Evolutionary conservation across 1,284 basidiomycete species (phyloP).

Genomic region (Apiotrichum domesticum): DNA sequence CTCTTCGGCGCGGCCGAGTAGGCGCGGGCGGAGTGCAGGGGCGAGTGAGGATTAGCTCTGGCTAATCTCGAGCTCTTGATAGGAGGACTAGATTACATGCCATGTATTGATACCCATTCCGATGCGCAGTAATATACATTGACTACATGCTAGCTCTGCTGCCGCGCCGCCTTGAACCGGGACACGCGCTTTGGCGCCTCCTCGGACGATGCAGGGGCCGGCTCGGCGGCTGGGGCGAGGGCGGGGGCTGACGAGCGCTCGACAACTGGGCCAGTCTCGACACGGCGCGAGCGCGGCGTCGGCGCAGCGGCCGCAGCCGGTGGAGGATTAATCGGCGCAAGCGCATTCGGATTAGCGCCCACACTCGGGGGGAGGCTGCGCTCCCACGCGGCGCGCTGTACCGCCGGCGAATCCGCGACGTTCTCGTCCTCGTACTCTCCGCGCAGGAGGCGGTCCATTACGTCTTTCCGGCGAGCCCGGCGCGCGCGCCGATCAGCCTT

Average conservation of each 20-base stretch:
- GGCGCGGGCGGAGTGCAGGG: background rate
- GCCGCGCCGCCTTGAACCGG: conserved; percentile 39
- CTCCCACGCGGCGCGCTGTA: conserved; percentile 4
- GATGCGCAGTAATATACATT: no score
- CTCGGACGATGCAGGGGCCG: background rate
- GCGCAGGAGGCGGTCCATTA: conserved; percentile 10
- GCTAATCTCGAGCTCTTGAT: no score
- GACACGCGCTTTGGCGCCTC: conserved; percentile 34
- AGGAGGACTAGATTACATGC: conserved; percentile 4
- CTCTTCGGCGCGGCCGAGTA: conserved; percentile 11
- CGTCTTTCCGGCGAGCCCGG: conserved; percentile 5
- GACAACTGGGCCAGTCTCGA: conserved; percentile 5
- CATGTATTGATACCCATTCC: conserved; percentile 2
- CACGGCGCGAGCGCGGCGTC: background rate
- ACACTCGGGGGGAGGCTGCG: conserved; percentile 2
- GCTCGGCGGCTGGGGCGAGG: background rate
- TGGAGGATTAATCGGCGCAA: background rate
- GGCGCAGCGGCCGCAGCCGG: background rate
- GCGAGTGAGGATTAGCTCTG: no score
- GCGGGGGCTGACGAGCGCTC: conserved; percentile 1
- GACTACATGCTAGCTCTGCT: background rate
- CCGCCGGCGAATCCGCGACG: background rate
- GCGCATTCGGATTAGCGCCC: background rate
- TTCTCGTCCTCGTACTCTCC: conserved; percentile 20
- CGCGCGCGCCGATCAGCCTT: conserved; percentile 13